phyloP scores from a whole-genome alignment of 106 monocot species.

The Dendrobium officinale region DNA sequence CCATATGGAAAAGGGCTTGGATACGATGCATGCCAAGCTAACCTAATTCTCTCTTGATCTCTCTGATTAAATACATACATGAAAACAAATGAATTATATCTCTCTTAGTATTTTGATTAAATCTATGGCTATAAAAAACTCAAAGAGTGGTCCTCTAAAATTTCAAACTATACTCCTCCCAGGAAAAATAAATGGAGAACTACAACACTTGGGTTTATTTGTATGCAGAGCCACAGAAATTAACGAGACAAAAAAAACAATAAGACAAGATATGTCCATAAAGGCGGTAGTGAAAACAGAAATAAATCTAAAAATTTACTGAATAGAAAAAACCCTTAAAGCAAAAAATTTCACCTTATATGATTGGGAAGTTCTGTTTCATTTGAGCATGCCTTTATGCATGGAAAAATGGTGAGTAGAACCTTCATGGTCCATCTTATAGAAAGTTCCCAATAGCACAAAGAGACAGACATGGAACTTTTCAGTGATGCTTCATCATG shows the following conservation, averaged over 20 bases:
- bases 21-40: background rate
- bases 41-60: background rate
- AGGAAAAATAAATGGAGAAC: background rate
- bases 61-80: background rate
- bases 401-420: conserved; percentile 78
- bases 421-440: conserved; percentile 89
- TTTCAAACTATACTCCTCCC: background rate
- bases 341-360: conserved; percentile 53
- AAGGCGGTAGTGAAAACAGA: background rate
- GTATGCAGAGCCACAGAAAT: background rate
- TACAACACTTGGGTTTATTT: background rate
- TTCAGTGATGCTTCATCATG: conserved; percentile 27
- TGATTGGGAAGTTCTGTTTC: conserved; percentile 58
- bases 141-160: background rate
- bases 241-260: background rate
- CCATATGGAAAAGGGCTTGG: background rate
- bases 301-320: background rate
- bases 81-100: background rate
- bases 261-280: background rate
- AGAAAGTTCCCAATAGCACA: conserved; percentile 83
- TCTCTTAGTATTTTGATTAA: background rate
- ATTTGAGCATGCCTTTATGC: conserved; percentile 81
- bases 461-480: conserved; percentile 44
- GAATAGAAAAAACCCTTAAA: background rate
- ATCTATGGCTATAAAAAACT: background rate